These are phyloP conservation scores for Botryotinia globosa DNA, from an alignment of 2,329 filamentous ascomycete species.

Conservation along the genomic window DNA sequence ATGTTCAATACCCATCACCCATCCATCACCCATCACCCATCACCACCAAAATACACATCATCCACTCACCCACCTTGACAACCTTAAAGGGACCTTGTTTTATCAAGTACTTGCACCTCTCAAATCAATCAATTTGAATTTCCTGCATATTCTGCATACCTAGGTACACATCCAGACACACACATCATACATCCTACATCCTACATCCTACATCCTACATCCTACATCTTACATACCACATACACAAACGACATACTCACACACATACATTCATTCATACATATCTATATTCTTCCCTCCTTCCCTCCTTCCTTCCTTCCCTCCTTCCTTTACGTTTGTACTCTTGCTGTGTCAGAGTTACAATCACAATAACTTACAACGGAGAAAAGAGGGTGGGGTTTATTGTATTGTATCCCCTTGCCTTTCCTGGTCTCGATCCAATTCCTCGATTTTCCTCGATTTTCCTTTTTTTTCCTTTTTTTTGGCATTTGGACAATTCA, in stretches of 20 bases:
- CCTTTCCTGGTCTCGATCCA: slow-evolving; percentile 12
- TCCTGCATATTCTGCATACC: not conserved
- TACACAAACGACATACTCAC: not conserved
- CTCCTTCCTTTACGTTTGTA: not conserved
- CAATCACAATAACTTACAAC: not conserved
- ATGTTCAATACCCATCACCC: too few relatives aligned
- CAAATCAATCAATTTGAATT: not conserved
- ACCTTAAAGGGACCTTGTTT: not conserved
- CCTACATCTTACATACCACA: too few relatives aligned
- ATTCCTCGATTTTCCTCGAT: slow-evolving; percentile 12
- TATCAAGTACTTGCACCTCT: not conserved
- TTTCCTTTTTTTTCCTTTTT: slow-evolving; percentile 6
- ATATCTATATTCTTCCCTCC: not conserved
- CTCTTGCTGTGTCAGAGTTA: not conserved
- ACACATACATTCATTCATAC: too few relatives aligned
- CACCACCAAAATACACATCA: not conserved
- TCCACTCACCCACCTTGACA: not conserved
- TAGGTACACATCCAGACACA: not conserved
- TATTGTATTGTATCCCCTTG: slow-evolving; percentile 1
- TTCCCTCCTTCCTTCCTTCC: too few relatives aligned
- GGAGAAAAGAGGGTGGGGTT: not conserved
- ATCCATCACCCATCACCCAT: not conserved
- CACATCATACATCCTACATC: not conserved
- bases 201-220: too few relatives aligned
- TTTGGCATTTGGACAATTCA: slow-evolving; percentile 12